Evolutionary conservation across 2,329 filamentous ascomycete genomes (phyloP), one percentile per base, ranked within the genome.

Genomic region (Microdochium bolleyi): DNA sequence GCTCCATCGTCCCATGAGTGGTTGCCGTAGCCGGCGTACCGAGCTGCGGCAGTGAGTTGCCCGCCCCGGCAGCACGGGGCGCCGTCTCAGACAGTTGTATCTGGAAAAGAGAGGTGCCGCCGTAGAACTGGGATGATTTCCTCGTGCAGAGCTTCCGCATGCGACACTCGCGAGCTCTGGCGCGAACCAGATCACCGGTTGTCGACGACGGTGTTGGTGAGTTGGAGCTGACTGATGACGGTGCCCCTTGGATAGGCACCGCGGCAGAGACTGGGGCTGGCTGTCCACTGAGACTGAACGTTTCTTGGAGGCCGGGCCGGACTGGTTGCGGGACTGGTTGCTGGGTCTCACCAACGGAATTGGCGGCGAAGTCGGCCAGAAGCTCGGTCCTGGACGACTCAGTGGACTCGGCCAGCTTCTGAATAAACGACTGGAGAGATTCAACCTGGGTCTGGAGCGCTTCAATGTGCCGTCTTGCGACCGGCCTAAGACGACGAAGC

Each of bases 381-480:
- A 77, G 71, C 51, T 70, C 65, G 30, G 74, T 69, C 48, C 73
- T 64, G 52, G 70, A 65, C 7, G 61, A 55, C 34, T 64, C 60
- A 56, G 73, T 66, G 21, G 72, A 72, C 22, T 66, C 64, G 30
- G 69, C 68, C 21, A 78, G 65, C 51, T 71, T 73, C 30, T 68
- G 69, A 24, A 78, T 72, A 37, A 77, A 68, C 5, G 67, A 59
- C 54, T 77, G 71, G 1, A 78, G 64, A 19, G 73, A 73, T 2
- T 70, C 69, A 10, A 78, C 68, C 55, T 75, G 72, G 2, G 67
- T 69, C 60, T 78, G 74, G 3, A 77, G 64, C 32, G 75, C 75
- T 52, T 74, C 70, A 2, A 77, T 73, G 49, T 77, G 73, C 49
- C 67, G 69, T 55, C 70, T 72, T 2, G 72, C 70, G 13, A 73